phyloP scores from a whole-genome alignment of 2,329 filamentous ascomycete genomes.

The Cladosporium oxysporum region DNA sequence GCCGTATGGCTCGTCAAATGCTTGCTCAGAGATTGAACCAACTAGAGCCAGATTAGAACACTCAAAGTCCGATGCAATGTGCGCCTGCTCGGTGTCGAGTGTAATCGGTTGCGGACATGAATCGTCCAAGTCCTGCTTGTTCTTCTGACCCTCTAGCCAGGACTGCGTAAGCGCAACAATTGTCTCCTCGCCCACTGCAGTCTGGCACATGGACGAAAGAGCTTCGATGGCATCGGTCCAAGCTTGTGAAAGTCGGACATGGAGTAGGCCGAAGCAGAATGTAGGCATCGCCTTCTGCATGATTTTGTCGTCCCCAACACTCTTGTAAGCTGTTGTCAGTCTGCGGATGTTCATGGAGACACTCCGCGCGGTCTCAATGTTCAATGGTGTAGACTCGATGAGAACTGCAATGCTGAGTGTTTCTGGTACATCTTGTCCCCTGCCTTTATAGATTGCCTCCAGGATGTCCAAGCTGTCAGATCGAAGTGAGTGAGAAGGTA shows the following conservation, averaged over 20 bases:
- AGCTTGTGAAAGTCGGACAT: constrained; percentile 77
- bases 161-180: constrained; percentile 72
- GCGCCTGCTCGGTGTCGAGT: constrained; percentile 32
- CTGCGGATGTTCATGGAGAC: constrained; percentile 86
- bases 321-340: constrained; percentile 65
- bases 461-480: constrained; percentile 73
- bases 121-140: constrained; percentile 16
- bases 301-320: constrained; percentile 62
- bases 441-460: constrained; percentile 57
- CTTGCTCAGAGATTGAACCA: constrained; percentile 52
- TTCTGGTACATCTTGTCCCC: constrained; percentile 52
- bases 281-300: constrained; percentile 71
- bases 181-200: constrained; percentile 69
- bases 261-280: constrained; percentile 87
- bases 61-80: constrained; percentile 71
- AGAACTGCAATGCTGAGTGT: constrained; percentile 68
- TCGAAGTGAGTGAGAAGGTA: constrained; percentile 73
- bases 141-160: constrained; percentile 60
- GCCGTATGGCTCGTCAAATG: constrained; percentile 54
- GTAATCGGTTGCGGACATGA: constrained; percentile 17
- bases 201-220: constrained; percentile 72
- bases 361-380: constrained; percentile 71
- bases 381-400: constrained; percentile 77
- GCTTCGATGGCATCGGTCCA: constrained; percentile 83
- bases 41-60: constrained; percentile 73